A percentile compares a stretch with the other conserved stretches of the same genome.
phyloP scores from a whole-genome alignment of 2,329 filamentous ascomycete genomes.

The Aplosporella prunicola region DNA sequence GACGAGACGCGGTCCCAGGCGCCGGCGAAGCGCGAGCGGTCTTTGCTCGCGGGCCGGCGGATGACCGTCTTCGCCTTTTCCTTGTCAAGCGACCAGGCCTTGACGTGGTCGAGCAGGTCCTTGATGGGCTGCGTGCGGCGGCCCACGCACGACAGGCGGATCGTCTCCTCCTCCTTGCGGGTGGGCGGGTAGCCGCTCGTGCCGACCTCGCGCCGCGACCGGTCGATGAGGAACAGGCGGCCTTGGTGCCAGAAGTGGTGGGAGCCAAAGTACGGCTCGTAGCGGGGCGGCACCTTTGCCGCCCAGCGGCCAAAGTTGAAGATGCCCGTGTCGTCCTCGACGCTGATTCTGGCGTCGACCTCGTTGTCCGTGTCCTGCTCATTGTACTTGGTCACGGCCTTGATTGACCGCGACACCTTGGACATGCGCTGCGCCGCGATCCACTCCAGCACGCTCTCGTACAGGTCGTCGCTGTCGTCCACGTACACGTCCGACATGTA shows the following conservation, averaged over 20 bases:
- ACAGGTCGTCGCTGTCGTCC: constrained; percentile 36
- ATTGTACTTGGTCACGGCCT: constrained; percentile 32
- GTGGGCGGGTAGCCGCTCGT: constrained; percentile 15
- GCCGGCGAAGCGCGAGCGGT: constrained; percentile 24
- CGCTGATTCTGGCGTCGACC: constrained; percentile 25
- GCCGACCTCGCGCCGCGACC: constrained; percentile 25
- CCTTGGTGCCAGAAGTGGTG: constrained; percentile 37
- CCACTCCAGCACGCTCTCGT: constrained; percentile 35
- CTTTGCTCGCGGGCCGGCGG: constrained; percentile 36
- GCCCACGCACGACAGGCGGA: constrained; percentile 40
- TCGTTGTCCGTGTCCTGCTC: constrained; percentile 24
- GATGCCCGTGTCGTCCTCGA: constrained; percentile 31
- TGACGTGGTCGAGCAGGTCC: constrained; percentile 35
- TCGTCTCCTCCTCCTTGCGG: constrained; percentile 29
- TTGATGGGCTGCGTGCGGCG: constrained; percentile 41
- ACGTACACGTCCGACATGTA: constrained; percentile 36
- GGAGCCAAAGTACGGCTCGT: constrained; percentile 40
- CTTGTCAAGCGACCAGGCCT: constrained; percentile 34
- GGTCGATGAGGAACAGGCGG: constrained; percentile 31
- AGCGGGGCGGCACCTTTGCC: constrained; percentile 38
- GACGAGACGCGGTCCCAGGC: constrained; percentile 35
- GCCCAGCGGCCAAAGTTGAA: constrained; percentile 44
- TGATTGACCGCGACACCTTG: constrained; percentile 27
- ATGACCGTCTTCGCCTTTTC: constrained; percentile 37
- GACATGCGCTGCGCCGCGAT: constrained; percentile 32